Base-by-base conservation (phyloP, 1,284 basidiomycete genomes). In the Ceratobasidium sp. region DNA sequence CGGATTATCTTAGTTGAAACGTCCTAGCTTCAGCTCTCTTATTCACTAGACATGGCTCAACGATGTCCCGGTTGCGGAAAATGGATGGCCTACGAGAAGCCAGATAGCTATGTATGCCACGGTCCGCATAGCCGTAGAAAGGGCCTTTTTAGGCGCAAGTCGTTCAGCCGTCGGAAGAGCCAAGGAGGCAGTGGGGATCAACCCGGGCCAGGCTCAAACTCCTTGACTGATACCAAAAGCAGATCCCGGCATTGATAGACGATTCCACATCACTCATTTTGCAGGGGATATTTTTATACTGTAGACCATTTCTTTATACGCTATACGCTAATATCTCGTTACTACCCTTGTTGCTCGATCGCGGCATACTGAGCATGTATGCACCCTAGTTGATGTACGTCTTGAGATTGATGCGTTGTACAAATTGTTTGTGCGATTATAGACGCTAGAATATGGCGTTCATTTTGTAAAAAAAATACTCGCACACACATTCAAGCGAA, bases 31-130 rank as follows among this genome's bases (percentile, higher is more conserved):
- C 40, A 64, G 61, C 40, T 9, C 28, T 44, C 39, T 7, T 18
- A 20, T 44, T 44, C 18, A 39, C 20, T 33, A 18, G 6, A 42
- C 39, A 64, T 64, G 40, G 40, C 61, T 64, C 61, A 64, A 2
- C 61, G 40, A 13, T 64, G 61, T 23, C 61, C 61, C 18, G 39
- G 40, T 9, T 64, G 61, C 61, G 61, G 61, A 44, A 64, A 64
- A 44, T 64, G 61, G 61, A 64, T 64, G 61, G 40, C 61, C 20
- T 64, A 64, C 40, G 61, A 64, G 40, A 15, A 20, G 10, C 61
- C 61, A 3, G 40, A 64, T 20, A 20, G 20, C 6, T 64, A 64
- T 44, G 20, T 44, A 3, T 64, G 61, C 40, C 7, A 64, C 13
- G 61, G 61, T 10, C 61, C 61, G 1, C 61, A 64, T n/a, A 13